Evolutionary conservation across 176 grass and related monocot genomes (phyloP), one percentile per base, ranked within the genome.

Genomic region (Tillandsia fasciculata): DNA sequence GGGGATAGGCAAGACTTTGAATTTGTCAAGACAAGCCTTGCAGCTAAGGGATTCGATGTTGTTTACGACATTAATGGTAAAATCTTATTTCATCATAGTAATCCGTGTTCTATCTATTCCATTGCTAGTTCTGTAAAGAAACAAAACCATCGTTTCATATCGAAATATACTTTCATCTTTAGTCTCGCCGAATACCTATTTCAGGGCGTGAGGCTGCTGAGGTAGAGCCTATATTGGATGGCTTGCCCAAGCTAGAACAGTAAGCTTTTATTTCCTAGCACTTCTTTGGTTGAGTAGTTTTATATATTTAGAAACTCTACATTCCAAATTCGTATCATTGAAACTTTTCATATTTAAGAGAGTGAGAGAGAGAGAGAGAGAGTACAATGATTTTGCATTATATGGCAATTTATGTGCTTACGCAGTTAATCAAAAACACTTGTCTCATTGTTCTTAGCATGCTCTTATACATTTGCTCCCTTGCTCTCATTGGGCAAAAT

Each of bases 1-100:
- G 89, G 89, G 69, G 94, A 99, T 74, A 87, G 87, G 59, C 63
- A 82, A 26, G 94, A 99, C 74, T 99, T 87, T 63, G 89, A 99
- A 14, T 99, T 93, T 64, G 94, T 99, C 14, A 99, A 93, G 82
- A 78, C 89, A 18, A 99, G 78, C 72, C 77, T 99, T 28, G 48
- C 87, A 64, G 84, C 79, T 11, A 87, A 88, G 74, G 94, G 94
- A 20, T 99, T 80, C 29, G 82, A 99, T 84, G 84, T 87, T 8
- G 80, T 99, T 69, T 99, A 99, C 11, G 89, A 99, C 72, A 99
- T 99, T 26, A 99, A 97, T 13, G 94, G 89, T 92, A 87, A 64
- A 2, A 49, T 68, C 64, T 26, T 3, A 24, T 28, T 1, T 23
- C 22, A 27, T 8, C 49, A 42, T 8, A 61, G 15, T 15, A 9